Evolutionary conservation across 192 early-diverging fungal genomes (phyloP).

Genomic region (Dissophora ornata): DNA sequence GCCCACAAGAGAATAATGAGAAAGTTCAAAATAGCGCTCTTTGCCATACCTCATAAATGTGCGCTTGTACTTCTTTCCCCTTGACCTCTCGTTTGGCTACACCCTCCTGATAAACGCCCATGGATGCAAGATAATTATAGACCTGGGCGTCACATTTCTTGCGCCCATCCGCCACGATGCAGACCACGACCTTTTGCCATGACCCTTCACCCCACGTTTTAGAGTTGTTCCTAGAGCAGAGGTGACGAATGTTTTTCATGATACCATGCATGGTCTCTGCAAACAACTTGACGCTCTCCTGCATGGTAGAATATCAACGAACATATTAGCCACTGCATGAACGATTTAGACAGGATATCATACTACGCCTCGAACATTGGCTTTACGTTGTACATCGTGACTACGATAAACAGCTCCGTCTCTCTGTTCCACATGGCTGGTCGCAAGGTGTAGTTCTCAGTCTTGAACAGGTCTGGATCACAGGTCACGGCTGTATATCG

Average conservation of each 20-base stretch:
- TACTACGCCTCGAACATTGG: too few species aligned
- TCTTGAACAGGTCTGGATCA: constrained; percentile 68
- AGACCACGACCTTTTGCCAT: constrained; percentile 84
- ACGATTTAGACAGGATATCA: too few species aligned
- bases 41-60: constrained; percentile 60
- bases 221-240: constrained; percentile 69
- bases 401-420: constrained; percentile 83
- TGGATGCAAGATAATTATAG: constrained; percentile 71
- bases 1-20: too few species aligned
- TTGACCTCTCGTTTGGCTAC: constrained; percentile 74
- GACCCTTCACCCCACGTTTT: constrained; percentile 67
- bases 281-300: constrained; percentile 82
- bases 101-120: constrained; percentile 86
- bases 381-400: constrained; percentile 81
- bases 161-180: constrained; percentile 83
- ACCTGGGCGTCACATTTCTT: constrained; percentile 73
- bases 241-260: constrained; percentile 81
- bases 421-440: constrained; percentile 70
- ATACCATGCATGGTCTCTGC: constrained; percentile 80
- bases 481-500: constrained; percentile 81
- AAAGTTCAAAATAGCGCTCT: background rate
- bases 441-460: constrained; percentile 71
- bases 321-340: background rate
- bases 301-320: background rate
- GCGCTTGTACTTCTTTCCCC: constrained; percentile 71